phyloP scores from a whole-genome alignment of 164 flowering plant species.

The Tetrastigma voinierianum region DNA sequence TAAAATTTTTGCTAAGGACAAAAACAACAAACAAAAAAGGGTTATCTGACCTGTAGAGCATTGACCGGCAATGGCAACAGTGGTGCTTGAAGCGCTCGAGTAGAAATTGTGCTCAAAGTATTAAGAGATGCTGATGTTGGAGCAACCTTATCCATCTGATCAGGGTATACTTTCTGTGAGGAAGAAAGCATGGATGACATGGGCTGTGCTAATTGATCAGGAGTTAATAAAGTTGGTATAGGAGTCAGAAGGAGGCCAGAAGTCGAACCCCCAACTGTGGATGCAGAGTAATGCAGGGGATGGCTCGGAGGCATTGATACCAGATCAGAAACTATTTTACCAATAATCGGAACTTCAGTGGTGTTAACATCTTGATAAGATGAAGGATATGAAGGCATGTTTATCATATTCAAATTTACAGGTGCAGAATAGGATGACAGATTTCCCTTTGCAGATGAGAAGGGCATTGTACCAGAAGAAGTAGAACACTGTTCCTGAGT shows the following conservation, averaged over 20 bases:
- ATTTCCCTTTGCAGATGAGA: conserved; percentile 10
- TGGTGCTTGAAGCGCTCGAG: conserved; percentile 26
- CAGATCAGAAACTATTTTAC: conserved; percentile 15
- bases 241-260: conserved; percentile 19
- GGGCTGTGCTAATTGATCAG: conserved; percentile 18
- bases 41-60: too few species aligned
- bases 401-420: conserved; percentile 8
- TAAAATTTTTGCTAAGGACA: too few species aligned
- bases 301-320: conserved; percentile 9
- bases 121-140: conserved; percentile 3
- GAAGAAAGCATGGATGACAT: conserved; percentile 16
- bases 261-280: conserved; percentile 17
- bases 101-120: conserved; percentile 4
- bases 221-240: conserved; percentile 19
- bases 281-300: conserved; percentile 14
- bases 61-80: conserved; percentile 33
- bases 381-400: conserved; percentile 8
- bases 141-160: conserved; percentile 14
- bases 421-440: conserved; percentile 18
- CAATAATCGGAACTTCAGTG: conserved; percentile 11
- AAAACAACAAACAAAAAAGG: too few species aligned
- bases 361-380: conserved; percentile 9
- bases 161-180: conserved; percentile 8
- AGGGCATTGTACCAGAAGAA: conserved; percentile 13
- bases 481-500: conserved; percentile 6